A percentile compares a stretch with the other conserved stretches of the same genome.
Evolutionary conservation across 2,329 filamentous ascomycete genomes (phyloP).

Genomic region (Epichloe festucae): DNA sequence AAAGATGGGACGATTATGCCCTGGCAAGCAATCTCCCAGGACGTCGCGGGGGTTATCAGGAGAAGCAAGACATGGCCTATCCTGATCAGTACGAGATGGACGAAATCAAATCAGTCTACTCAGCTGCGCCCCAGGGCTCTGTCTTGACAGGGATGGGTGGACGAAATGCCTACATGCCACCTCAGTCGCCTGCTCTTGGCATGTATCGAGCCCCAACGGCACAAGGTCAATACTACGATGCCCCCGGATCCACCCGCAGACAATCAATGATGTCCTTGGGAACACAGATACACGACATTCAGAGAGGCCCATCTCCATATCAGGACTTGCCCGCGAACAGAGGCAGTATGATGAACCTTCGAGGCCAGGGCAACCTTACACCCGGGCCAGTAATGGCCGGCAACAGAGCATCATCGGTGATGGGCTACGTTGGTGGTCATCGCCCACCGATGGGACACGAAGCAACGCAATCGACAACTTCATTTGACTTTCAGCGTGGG

Average conservation of each 20-base stretch:
- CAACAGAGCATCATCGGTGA: constrained; percentile 29
- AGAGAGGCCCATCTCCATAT: constrained; percentile 43
- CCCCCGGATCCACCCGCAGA: constrained; percentile 41
- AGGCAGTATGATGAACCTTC: constrained; percentile 51
- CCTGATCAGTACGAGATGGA: constrained; percentile 89
- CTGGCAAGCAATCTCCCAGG: constrained; percentile 76
- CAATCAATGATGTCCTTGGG: constrained; percentile 62
- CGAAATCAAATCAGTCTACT: constrained; percentile 94
- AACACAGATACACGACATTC: constrained; percentile 29
- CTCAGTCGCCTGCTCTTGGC: constrained; percentile 64
- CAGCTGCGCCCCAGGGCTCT: constrained; percentile 76
- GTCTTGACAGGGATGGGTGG: constrained; percentile 73
- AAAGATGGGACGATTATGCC: constrained; percentile 96
- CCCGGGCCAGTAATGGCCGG: constrained; percentile 24
- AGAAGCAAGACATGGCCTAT: constrained; percentile 53
- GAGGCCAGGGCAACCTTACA: constrained; percentile 33
- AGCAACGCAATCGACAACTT: constrained; percentile 35
- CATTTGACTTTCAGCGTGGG: constrained; percentile 49
- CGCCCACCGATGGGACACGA: constrained; percentile 32
- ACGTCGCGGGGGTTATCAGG: constrained; percentile 63
- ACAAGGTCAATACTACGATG: constrained; percentile 34
- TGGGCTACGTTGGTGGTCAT: constrained; percentile 35
- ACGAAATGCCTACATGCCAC: constrained; percentile 66
- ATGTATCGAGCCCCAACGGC: constrained; percentile 33
- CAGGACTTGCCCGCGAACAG: constrained; percentile 38